phyloP scores from a whole-genome alignment of 805 yeast genomes.

The Candida sithepensis region DNA sequence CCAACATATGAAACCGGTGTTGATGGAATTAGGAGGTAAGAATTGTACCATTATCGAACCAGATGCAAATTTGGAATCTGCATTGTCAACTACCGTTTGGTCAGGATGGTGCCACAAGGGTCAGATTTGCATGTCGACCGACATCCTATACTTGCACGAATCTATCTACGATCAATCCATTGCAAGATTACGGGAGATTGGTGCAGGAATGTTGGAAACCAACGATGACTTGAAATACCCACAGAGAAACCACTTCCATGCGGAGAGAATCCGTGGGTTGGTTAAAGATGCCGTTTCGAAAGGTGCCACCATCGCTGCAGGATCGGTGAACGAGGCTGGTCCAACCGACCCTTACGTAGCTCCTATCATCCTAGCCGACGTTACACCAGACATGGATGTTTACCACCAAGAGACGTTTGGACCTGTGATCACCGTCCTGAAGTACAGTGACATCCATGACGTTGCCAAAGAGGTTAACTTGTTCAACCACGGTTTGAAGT shows the following conservation, averaged over 20 bases:
- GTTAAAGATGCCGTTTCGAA: constrained; percentile 35
- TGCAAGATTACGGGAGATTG: constrained; percentile 13
- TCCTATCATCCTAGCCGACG: constrained; percentile 34
- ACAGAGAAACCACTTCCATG: constrained; percentile 31
- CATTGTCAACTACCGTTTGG: constrained; percentile 30
- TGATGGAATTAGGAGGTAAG: constrained; percentile 46
- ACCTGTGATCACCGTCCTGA: constrained; percentile 35
- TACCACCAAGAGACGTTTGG: constrained; percentile 39
- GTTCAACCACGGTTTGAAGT: constrained; percentile 36
- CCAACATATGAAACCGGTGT: constrained; percentile 35
- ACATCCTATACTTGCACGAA: constrained; percentile 35
- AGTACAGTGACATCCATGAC: constrained; percentile 20
- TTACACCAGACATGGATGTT: constrained; percentile 31
- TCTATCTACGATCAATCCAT: constrained; percentile 31
- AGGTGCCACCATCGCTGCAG: constrained; percentile 34
- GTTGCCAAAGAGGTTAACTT: constrained; percentile 27
- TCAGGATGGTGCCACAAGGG: constrained; percentile 42
- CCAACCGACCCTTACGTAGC: constrained; percentile 1
- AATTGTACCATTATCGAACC: constrained; percentile 33
- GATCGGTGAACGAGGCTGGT: constrained; percentile 3
- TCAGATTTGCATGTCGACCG: constrained; percentile 47
- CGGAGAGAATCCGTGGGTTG: constrained; percentile 22
- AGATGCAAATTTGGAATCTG: constrained; percentile 32
- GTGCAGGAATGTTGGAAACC: constrained; percentile 5
- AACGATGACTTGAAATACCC: constrained; percentile 17